A percentile compares a stretch with the other conserved stretches of the same genome.
These are phyloP conservation scores for Penicillium mononematosum DNA, from an alignment of 495 filamentous ascomycete genomes.

Conservation along the genomic window DNA sequence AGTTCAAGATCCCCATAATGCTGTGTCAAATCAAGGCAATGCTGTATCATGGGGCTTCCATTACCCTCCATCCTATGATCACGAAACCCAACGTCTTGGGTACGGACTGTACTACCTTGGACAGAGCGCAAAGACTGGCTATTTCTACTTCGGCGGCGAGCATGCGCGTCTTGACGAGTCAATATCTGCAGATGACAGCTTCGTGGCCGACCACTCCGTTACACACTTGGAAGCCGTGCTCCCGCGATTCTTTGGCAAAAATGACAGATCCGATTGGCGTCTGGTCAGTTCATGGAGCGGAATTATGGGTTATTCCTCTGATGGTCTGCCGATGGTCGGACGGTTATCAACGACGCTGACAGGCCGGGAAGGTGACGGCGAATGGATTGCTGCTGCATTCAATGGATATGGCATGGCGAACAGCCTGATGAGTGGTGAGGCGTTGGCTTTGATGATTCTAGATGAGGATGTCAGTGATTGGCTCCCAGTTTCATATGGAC, in stretches of 20 bases:
- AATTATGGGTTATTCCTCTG: conserved; percentile 75
- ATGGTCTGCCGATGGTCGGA: conserved; percentile 70
- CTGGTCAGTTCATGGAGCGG: conserved; percentile 70
- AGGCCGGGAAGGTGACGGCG: conserved; percentile 37
- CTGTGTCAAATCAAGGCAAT: conserved; percentile 27
- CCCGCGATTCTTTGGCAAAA: conserved; percentile 45
- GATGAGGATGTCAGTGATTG: conserved; percentile 14
- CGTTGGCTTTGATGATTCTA: conserved; percentile 48
- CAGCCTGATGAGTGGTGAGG: conserved; percentile 64
- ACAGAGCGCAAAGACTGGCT: conserved; percentile 54
- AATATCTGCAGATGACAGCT: conserved; percentile 50
- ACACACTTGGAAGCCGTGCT: conserved; percentile 29
- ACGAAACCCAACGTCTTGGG: conserved; percentile 36
- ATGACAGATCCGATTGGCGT: conserved; percentile 15
- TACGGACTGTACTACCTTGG: conserved; percentile 76
- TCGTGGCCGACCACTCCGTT: conserved; percentile 38
- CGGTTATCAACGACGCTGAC: conserved; percentile 52
- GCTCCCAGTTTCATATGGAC: conserved; percentile 28
- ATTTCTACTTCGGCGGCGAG: conserved; percentile 51
- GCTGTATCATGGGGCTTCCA: conserved; percentile 38
- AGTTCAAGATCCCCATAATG: conserved; percentile 55
- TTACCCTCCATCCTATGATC: conserved; percentile 25
- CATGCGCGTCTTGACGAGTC: conserved; percentile 64
- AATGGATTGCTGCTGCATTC: conserved; percentile 62
- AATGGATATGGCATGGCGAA: conserved; percentile 85